These are phyloP conservation scores for Tremella yokohamensis DNA, from an alignment of 768 basidiomycete genomes.

Conservation along the genomic window DNA sequence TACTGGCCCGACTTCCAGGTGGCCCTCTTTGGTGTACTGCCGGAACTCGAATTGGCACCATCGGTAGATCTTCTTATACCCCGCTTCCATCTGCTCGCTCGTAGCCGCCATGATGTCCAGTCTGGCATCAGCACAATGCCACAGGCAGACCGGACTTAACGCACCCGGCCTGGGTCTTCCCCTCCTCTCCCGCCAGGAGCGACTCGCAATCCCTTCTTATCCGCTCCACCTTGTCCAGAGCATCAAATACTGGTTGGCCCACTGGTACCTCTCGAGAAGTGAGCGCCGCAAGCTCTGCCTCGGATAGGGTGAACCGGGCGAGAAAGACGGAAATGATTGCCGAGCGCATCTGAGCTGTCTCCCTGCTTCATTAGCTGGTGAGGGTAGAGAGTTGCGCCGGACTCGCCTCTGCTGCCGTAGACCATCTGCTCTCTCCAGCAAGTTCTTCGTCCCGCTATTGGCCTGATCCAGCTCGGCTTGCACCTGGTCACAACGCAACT, in stretches of 20 bases:
- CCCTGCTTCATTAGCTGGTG: conserved; percentile 24
- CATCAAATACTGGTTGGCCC: conserved; percentile 69
- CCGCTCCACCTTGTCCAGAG: conserved; percentile 78
- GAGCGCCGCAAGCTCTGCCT: conserved; percentile 68
- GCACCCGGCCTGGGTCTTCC: conserved; percentile 51
- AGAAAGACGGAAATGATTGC: conserved; percentile 77
- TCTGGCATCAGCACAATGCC: conserved; percentile 52
- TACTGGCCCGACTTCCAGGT: conserved; percentile 60
- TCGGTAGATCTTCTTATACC: conserved; percentile 80
- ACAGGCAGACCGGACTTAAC: conserved; percentile 10
- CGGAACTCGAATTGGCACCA: conserved; percentile 83
- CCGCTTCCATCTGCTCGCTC: conserved; percentile 76
- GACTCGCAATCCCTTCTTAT: conserved; percentile 82
- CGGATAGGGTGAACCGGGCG: conserved; percentile 73
- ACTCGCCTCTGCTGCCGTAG: conserved; percentile 50
- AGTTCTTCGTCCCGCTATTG: conserved; percentile 67
- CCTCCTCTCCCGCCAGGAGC: conserved; percentile 67
- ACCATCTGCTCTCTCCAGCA: conserved; percentile 71
- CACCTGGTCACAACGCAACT: conserved; percentile 73
- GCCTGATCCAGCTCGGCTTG: conserved; percentile 71
- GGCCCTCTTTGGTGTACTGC: conserved; percentile 67
- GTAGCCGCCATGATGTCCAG: conserved; percentile 85
- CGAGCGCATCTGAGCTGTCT: conserved; percentile 57
- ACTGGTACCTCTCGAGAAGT: conserved; percentile 75
- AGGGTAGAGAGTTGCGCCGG: too few species aligned